Conservation (phyloP, 148 eudicot species). For the Chenopodium album region DNA sequence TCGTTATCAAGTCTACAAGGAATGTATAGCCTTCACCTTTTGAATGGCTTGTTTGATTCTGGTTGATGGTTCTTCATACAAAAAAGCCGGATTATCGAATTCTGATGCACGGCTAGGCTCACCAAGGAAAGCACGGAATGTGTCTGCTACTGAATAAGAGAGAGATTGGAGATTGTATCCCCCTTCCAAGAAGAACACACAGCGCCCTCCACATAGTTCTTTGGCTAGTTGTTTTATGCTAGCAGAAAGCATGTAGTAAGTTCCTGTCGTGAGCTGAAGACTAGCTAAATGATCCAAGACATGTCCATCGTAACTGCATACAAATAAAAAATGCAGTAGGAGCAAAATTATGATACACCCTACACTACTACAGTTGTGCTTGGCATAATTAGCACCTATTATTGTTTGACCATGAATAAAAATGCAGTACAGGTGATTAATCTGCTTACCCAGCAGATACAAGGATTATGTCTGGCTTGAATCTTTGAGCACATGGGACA, state of each 20-base stretch:
- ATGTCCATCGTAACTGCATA: slow-evolving; percentile 80
- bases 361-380: background rate
- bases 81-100: slow-evolving; percentile 64
- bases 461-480: slow-evolving; percentile 90
- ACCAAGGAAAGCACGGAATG: slow-evolving; percentile 87
- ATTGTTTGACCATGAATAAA: background rate
- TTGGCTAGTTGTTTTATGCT: slow-evolving; percentile 73
- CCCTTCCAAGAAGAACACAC: slow-evolving; percentile 95
- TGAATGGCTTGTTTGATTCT: slow-evolving; percentile 75
- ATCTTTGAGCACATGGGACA: slow-evolving; percentile 76
- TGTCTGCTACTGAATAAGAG: slow-evolving; percentile 77
- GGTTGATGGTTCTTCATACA: slow-evolving; percentile 78
- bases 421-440: background rate
- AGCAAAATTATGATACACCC: background rate
- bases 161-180: slow-evolving; percentile 85
- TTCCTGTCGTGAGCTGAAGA: slow-evolving; percentile 88
- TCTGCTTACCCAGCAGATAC: slow-evolving; percentile 85
- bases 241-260: slow-evolving; percentile 86
- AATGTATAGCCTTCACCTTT: slow-evolving; percentile 70
- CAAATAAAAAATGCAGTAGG: background rate
- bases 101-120: slow-evolving; percentile 68
- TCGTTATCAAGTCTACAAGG: slow-evolving; percentile 34
- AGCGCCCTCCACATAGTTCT: slow-evolving; percentile 84
- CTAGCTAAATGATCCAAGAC: slow-evolving; percentile 84
- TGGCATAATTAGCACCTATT: background rate